A percentile compares a stretch with the other conserved stretches of the same genome.
Evolutionary conservation across 1,284 basidiomycete species (phyloP).

Genomic region (Leccinum griseonigrum): DNA sequence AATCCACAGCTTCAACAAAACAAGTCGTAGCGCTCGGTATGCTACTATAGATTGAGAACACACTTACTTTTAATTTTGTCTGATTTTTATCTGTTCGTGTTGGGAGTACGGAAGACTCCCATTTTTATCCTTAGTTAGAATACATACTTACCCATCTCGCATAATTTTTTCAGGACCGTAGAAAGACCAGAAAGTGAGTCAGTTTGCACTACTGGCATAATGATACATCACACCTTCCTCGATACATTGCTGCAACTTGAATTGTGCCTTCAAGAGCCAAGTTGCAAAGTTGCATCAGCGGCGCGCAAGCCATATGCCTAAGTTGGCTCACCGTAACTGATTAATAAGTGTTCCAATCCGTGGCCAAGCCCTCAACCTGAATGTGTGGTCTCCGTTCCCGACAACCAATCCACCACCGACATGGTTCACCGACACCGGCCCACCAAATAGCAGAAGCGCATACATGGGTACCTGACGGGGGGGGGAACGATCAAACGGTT

Average conservation of each 20-base stretch:
- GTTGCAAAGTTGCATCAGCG: conserved; percentile 31
- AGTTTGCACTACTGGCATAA: too few relatives aligned
- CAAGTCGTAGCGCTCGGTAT: too few relatives aligned
- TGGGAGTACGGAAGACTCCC: too few relatives aligned
- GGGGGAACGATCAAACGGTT: neutral
- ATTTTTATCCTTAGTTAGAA: too few relatives aligned
- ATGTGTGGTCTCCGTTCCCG: conserved; percentile 43
- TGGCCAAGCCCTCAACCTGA: conserved; percentile 81
- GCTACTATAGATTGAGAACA: too few relatives aligned
- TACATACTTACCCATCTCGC: too few relatives aligned
- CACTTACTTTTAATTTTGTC: too few relatives aligned
- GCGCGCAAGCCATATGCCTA: neutral
- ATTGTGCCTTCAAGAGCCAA: conserved; percentile 67
- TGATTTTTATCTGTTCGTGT: too few relatives aligned
- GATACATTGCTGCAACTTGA: conserved; percentile 49
- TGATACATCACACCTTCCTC: conserved; percentile 44
- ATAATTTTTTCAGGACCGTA: too few relatives aligned
- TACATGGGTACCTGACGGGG: conserved; percentile 73
- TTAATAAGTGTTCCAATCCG: conserved; percentile 90
- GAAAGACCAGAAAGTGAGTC: too few relatives aligned
- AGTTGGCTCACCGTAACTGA: conserved; percentile 64
- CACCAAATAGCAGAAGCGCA: conserved; percentile 83
- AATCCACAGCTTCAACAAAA: too few relatives aligned
- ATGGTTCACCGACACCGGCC: conserved; percentile 76
- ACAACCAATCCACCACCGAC: conserved; percentile 75